Evolutionary conservation across 1,139 yeast genomes (phyloP), one percentile per base, ranked within the genome.

Genomic region (Yamadazyma sp.): DNA sequence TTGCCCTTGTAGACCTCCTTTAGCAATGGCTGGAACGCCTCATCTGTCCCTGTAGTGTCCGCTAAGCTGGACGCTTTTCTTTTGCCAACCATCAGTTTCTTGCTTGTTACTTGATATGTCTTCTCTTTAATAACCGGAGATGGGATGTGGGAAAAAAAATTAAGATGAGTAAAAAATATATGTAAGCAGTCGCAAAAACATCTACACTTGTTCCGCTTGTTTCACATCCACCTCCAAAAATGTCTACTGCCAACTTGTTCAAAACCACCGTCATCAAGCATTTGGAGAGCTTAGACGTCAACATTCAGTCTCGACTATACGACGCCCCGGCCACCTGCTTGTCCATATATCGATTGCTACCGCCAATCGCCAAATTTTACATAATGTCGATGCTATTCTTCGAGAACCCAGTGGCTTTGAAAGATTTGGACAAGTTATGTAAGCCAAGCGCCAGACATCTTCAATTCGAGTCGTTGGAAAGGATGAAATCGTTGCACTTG

Each of bases 291-390:
- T 78, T 92, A 14, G 96, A 98, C 2, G 88, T 84, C 54, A 70
- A 84, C 6, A 88, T 89, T 12, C 91, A 89, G 51, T 75, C 84
- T 17, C 77, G 91, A 54, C 73, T 92, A 20, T 92, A 86, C 61
- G 73, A 64, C 43, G 71, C 79, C 39, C 96, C 98, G 2, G 96
- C 97, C 12, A 88, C 98, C 41, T 91, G 98, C 58, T 69, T 92
- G 37, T 95, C 98, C 2, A 83, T 92, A 17, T 91, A 83, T 59
- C 75, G 98, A 47, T 70, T 92, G 45, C 71, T 94, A 23, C 96
- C 98, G 0, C 83, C 92, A 14, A 65, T 92, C 55, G 95, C 97
- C 20, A 91, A 92, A 59, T 85, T 88, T 61, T 83, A 85, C 53
- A 81, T 92, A 38, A 85, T 88, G 89, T 75, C 92, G 9, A 80